These are phyloP conservation scores for Primulina tabacum DNA, from an alignment of 257 asterid species.

Conservation along the genomic window DNA sequence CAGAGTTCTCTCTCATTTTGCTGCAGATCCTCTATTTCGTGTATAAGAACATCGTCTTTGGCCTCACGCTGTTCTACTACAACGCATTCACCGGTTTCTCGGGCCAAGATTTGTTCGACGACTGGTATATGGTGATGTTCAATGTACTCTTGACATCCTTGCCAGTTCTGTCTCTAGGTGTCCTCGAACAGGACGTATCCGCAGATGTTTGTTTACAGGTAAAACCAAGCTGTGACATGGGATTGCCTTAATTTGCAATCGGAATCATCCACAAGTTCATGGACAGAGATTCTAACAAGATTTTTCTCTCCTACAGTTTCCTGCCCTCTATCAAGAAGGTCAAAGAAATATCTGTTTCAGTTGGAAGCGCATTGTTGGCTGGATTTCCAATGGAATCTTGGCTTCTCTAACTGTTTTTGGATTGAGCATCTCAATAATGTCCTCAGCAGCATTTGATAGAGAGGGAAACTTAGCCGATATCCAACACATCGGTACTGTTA, in stretches of 20 bases:
- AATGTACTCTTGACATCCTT: conserved; percentile 68
- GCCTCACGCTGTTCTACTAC: conserved; percentile 64
- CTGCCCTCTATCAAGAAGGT: conserved; percentile 37
- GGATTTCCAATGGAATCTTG: conserved; percentile 28
- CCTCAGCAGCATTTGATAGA: too few relatives aligned
- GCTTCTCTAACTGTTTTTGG: conserved; percentile 24
- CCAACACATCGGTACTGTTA: conserved; percentile 22
- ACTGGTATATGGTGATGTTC: conserved; percentile 71
- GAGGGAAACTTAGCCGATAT: too few relatives aligned
- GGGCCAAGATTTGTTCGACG: conserved; percentile 54
- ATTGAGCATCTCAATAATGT: conserved; percentile 10
- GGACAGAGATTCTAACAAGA: too few relatives aligned
- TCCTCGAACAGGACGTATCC: conserved; percentile 63
- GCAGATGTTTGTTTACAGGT: conserved; percentile 65
- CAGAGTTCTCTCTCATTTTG: not conserved
- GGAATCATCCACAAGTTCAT: too few relatives aligned
- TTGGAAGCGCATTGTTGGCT: conserved; percentile 28
- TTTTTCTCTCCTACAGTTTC: conserved; percentile 27
- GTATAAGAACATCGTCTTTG: conserved; percentile 64
- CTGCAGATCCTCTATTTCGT: conserved; percentile 65
- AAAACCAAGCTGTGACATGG: not conserved
- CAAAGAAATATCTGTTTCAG: conserved; percentile 26
- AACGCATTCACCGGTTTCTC: conserved; percentile 54
- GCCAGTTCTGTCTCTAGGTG: conserved; percentile 67
- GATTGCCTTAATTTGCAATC: too few relatives aligned